These are phyloP conservation scores for Phellopilus nigrolimitatus DNA, from an alignment of 1,284 basidiomycete species.

Conservation along the genomic window DNA sequence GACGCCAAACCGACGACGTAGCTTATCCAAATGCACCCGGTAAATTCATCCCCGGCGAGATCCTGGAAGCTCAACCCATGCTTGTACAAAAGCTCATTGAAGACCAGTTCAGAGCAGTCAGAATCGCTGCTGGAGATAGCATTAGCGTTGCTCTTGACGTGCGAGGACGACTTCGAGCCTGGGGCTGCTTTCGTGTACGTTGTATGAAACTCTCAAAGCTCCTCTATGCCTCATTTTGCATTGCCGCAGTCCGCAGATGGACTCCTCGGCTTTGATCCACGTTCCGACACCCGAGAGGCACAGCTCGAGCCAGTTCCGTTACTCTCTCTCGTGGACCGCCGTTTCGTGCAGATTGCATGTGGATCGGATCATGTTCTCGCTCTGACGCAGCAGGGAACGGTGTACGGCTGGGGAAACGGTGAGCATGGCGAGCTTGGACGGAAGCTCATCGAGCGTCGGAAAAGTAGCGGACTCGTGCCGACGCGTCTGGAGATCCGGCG, in stretches of 20 bases:
- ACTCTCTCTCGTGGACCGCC: conserved; percentile 33
- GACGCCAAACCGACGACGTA: conserved; percentile 39
- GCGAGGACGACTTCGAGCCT: conserved; percentile 47
- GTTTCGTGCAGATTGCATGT: conserved; percentile 41
- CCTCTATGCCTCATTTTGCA: conserved; percentile 35
- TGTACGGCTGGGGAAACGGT: conserved; percentile 57
- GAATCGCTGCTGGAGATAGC: conserved; percentile 47
- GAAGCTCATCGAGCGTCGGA: conserved; percentile 44
- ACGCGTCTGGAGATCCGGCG: conserved; percentile 45
- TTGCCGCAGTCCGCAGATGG: conserved; percentile 39
- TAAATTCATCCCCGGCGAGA: conserved; percentile 38
- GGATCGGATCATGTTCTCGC: conserved; percentile 56
- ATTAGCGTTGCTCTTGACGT: conserved; percentile 44
- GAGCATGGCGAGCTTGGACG: conserved; percentile 52
- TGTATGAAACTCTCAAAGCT: not conserved
- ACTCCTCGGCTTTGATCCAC: conserved; percentile 37
- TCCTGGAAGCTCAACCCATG: conserved; percentile 47
- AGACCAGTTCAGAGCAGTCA: conserved; percentile 45
- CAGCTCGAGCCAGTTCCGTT: conserved; percentile 39
- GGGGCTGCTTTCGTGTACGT: conserved; percentile 56
- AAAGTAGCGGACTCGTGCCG: conserved; percentile 46
- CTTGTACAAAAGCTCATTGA: conserved; percentile 39
- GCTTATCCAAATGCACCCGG: conserved; percentile 33
- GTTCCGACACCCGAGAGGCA: conserved; percentile 32
- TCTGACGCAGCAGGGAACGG: conserved; percentile 47